Evolutionary conservation across 2,329 filamentous ascomycete genomes (phyloP), one percentile per base, ranked within the genome.

Genomic region (Tolypocladium pustulatum): DNA sequence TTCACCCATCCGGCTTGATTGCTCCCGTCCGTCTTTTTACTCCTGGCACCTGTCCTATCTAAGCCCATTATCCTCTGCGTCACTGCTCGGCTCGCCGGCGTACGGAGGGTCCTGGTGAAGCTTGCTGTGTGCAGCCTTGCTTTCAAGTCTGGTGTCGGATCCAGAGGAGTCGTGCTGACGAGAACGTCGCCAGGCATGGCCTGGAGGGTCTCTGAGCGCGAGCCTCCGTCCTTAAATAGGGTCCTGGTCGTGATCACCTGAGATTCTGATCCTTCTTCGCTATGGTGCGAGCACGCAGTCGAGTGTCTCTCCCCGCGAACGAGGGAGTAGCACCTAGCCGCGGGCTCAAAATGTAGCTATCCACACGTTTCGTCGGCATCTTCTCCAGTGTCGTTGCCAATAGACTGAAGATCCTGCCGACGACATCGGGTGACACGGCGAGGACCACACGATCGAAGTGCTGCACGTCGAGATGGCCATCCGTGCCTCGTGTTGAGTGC

Each of bases 41-140:
- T 37, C 37, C 32, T 20, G 25, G 43, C 7, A 12, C 34, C 58
- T 34, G 20, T 22, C 46, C 30, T 7, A 36, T 58, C 30, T 34
- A 58, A 56, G 58, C 65, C 61, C 64, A 82, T 77, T 13, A 83
- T 75, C 30, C 66, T 66, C 60, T 78, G 78, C 3, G 83, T 73
- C 10, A 80, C 66, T 2, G 66, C 67, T 57, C 76, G 74, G 63
- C 81, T 83, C 59, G 74, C 64, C 0, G 74, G 71, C 4, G 71
- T 83, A 6, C 81, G 73, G 52, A 85, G 64, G 0, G 81, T 81
- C 13, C 82, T 74, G 0, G 77, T 80, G 60, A 85, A 84, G 32
- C 64, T 72, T 1, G 78, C 75, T 1, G 73, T 72, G 15, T 75
- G 73, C n/a, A 83, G 66, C 12, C 74, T 67, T 46, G 73, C 72